Evolutionary conservation across 2,329 filamentous ascomycete species (phyloP).

Genomic region (Talaromyces albobiverticillius): DNA sequence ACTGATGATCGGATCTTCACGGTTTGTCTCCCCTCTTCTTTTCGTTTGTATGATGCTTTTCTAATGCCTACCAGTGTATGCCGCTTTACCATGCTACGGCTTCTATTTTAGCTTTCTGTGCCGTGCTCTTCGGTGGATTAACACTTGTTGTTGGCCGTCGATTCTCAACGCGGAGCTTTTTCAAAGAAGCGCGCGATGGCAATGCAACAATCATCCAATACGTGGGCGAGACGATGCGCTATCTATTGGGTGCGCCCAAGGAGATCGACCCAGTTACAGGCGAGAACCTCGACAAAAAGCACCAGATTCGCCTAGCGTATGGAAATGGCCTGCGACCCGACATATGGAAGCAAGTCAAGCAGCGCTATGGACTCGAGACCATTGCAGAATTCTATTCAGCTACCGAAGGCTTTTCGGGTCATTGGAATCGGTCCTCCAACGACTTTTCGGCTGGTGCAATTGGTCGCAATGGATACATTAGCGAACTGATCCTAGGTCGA

Average conservation of each 20-base stretch:
- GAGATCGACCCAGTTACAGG: slow-evolving; percentile 62
- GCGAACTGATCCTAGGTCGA: slow-evolving; percentile 52
- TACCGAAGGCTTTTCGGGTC: slow-evolving; percentile 67
- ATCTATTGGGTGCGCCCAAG: slow-evolving; percentile 67
- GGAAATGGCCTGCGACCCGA: slow-evolving; percentile 85
- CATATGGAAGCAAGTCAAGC: slow-evolving; percentile 79
- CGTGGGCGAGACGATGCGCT: slow-evolving; percentile 82
- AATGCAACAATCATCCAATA: slow-evolving; percentile 79
- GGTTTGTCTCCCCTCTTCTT: slow-evolving; percentile 40
- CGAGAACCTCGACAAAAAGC: slow-evolving; percentile 67
- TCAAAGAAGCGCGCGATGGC: slow-evolving; percentile 68
- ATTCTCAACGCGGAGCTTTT: slow-evolving; percentile 75
- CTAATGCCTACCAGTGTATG: slow-evolving; percentile 61
- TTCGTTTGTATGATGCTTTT: neutral
- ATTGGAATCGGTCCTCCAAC: slow-evolving; percentile 72
- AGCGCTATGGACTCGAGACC: slow-evolving; percentile 70
- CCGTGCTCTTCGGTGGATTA: slow-evolving; percentile 58
- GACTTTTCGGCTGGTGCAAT: slow-evolving; percentile 73
- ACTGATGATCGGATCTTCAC: slow-evolving; percentile 71
- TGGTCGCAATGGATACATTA: slow-evolving; percentile 66
- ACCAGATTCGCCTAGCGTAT: slow-evolving; percentile 71
- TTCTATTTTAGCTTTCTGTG: slow-evolving; percentile 64
- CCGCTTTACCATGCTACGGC: slow-evolving; percentile 85
- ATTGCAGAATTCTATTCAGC: slow-evolving; percentile 80
- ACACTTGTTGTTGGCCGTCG: slow-evolving; percentile 72